A percentile compares a stretch with the other conserved stretches of the same genome.
Evolutionary conservation across 192 early-diverging fungal genomes (phyloP).

Genomic region (Backusella luteola): DNA sequence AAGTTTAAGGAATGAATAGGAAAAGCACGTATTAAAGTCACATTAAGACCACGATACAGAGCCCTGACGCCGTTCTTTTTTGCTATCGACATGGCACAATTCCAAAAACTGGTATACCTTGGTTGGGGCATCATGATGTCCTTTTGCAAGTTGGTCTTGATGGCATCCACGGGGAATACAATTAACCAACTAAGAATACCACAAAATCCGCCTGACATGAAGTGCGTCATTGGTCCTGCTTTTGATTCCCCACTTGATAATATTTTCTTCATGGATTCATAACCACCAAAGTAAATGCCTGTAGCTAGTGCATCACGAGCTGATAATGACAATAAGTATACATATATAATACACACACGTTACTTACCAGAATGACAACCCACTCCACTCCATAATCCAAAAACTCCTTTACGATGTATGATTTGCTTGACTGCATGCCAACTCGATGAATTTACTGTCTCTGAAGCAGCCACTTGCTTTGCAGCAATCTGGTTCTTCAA

Average conservation of each 20-base stretch:
- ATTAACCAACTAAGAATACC: constrained; percentile 77
- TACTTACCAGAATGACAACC: constrained; percentile 38
- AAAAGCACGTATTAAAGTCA: constrained; percentile 73
- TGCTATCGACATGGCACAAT: constrained; percentile 53
- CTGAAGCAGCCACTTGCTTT: neutral
- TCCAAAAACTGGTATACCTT: constrained; percentile 39
- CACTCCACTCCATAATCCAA: constrained; percentile 48
- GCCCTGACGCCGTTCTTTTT: constrained; percentile 52
- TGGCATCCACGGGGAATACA: constrained; percentile 75
- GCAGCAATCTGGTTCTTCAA: neutral
- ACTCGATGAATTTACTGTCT: constrained; percentile 32
- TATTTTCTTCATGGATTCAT: constrained; percentile 56
- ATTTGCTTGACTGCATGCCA: constrained; percentile 54
- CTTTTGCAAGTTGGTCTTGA: constrained; percentile 76
- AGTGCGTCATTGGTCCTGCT: constrained; percentile 66
- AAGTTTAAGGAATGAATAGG: constrained; percentile 84
- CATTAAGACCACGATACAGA: constrained; percentile 72
- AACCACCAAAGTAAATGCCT: constrained; percentile 70
- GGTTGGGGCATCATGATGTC: constrained; percentile 57
- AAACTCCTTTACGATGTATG: constrained; percentile 43
- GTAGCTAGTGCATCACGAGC: constrained; percentile 68
- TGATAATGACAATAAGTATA: neutral
- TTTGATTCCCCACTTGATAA: constrained; percentile 16
- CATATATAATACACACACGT: neutral
- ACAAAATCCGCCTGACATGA: constrained; percentile 74